These are phyloP conservation scores for Pichia scutulata DNA, from an alignment of 805 yeast species.

Conservation along the genomic window DNA sequence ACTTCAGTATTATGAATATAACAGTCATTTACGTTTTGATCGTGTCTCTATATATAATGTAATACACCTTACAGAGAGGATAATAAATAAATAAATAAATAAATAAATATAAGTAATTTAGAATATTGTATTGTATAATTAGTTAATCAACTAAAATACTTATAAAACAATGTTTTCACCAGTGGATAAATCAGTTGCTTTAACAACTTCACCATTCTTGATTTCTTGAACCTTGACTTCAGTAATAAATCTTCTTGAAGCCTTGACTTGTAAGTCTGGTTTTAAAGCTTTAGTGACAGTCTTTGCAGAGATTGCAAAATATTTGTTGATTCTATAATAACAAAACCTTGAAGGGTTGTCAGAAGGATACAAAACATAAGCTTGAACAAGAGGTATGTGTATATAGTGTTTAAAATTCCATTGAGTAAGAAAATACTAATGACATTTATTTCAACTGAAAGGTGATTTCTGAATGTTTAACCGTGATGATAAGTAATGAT, in stretches of 20 bases:
- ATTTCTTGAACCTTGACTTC: slow-evolving; percentile 70
- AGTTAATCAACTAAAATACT: background rate
- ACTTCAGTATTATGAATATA: background rate
- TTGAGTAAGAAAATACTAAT: no score
- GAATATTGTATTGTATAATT: background rate
- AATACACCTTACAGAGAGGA: background rate
- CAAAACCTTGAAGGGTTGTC: slow-evolving; percentile 5
- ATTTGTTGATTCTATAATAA: slow-evolving; percentile 61
- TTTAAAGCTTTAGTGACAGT: slow-evolving; percentile 83
- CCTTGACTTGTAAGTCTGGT: slow-evolving; percentile 70
- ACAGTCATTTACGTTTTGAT: background rate
- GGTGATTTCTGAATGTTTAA: no score
- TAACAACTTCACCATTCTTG: slow-evolving; percentile 52
- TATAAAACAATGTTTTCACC: slow-evolving; percentile 13
- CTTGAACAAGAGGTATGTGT: background rate
- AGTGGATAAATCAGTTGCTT: slow-evolving; percentile 21
- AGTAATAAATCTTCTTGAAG: slow-evolving; percentile 61
- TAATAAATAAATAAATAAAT: slow-evolving; percentile 1
- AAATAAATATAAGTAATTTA: slow-evolving; percentile 3
- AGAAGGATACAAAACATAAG: background rate
- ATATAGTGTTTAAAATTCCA: no score
- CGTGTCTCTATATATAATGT: background rate
- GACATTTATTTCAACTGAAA: no score
- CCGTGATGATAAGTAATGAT: no score
- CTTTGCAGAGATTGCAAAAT: slow-evolving; percentile 84